Evolutionary conservation across 2,329 filamentous ascomycete genomes (phyloP), one percentile per base, ranked within the genome.

Genomic region (Sordariomycetes sp.): DNA sequence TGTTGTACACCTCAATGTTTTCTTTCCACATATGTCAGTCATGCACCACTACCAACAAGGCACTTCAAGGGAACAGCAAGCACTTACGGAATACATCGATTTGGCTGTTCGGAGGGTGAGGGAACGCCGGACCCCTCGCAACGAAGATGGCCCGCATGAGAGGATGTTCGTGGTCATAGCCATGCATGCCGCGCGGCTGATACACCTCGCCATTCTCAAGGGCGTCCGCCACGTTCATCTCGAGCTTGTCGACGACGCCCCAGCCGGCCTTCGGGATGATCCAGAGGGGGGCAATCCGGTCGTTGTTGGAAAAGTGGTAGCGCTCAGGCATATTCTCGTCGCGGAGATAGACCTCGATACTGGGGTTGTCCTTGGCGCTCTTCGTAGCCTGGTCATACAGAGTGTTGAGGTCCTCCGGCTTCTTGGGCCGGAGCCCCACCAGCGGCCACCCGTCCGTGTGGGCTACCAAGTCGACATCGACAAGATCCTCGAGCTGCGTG

Each of bases 91-190:
- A 97, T 3, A 79, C 77, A 35, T 89, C 83, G 35, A 97, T 72
- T 62, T 85, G 82, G 70, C 89, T 95, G 65, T 94, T 92, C 0
- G 89, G 85, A 46, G 81, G 75, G 65, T 97, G 92, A 0, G 90
- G 89, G 68, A 99, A 99, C 0, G 93, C 92, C 3, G 94, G 94
- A 0, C 94, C 94, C 46, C 90, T 79, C 1, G 94, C 94, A 54
- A 97, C 79, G 65, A 99, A 99, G 51, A 99, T 95, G 0, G 94
- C 93, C 46, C 94, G 79, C 94, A 99, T 99, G 52, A 99, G 77
- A 0, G 93, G 92, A 68, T 99, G 87, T 66, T 96, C 87, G 66
- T 96, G 87, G 68, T 99, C 94, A 68, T 97, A 99, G 1, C 94
- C 94, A 68, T 99, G 94, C 2, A 99, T 75, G 2, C 94, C 94